Base-by-base conservation (phyloP, 805 yeast species). In the Candida mattraensis region DNA sequence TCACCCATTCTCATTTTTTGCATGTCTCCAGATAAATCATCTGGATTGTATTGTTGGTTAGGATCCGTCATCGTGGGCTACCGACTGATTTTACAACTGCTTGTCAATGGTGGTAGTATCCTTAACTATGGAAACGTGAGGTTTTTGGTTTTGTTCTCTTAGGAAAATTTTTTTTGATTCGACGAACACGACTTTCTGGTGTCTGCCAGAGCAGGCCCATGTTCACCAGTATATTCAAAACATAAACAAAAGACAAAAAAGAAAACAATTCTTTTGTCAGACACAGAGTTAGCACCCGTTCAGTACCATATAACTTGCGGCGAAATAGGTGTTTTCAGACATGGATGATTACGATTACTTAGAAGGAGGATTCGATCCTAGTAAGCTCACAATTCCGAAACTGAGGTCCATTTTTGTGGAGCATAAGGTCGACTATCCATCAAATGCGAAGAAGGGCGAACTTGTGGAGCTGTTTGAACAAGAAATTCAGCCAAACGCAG, bases 361-460 rank as follows among this genome's bases (percentile, higher is more conserved):
- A 13, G 53, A 54, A 18, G 60, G 63, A 3, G 66, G 71, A n/a
- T 87, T 85, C 58, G 80, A 87, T 54, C 83, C 91, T 5, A 63
- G 70, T 17, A 64, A 70, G 24, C 64, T 83, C 45, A 83, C 78
- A 33, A 80, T 86, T 15, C 77, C 88, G 3, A 77, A 84, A 40
- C 67, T 91, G 53, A 72, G 93, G 50, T 72, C 78, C 15, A 70
- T 87, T 15, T 66, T 91, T 35, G 60, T 68, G 9, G 80, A 75
- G 37, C 74, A 87, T 53, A 69, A 74, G n/a, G 66, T 89, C n/a
- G 58, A 61, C 2, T 80, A 70, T 53, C 71, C 83, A 0, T 64
- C 83, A 1, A 66, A 72, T 29, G 81, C 88, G 5, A 85, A 80
- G 54, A 91, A 91, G 58, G 61, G 74, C 5, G 78, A 76, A 9